A percentile compares a stretch with the other conserved stretches of the same genome.
phyloP scores from a whole-genome alignment of 1,139 yeast genomes.

The Magnusiomyces magnusii region DNA sequence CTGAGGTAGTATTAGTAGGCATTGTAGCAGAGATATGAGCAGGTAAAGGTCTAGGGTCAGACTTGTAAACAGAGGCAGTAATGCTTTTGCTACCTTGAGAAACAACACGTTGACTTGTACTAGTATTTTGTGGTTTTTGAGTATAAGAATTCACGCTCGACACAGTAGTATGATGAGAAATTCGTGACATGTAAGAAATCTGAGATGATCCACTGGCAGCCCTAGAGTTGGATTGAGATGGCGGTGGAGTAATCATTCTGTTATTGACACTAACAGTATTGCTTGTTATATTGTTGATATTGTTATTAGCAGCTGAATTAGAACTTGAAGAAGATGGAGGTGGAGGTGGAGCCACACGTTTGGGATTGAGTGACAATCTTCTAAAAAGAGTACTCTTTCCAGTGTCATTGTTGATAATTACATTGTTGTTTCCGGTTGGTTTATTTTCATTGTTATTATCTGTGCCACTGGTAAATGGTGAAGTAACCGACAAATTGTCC shows the following conservation, averaged over 20 bases:
- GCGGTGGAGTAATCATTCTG: background rate
- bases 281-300: background rate
- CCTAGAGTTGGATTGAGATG: background rate
- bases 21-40: background rate
- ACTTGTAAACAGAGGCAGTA: background rate
- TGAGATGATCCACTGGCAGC: slow-evolving; percentile 7
- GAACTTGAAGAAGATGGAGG: slow-evolving; percentile 3
- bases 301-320: background rate
- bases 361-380: slow-evolving; percentile 12
- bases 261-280: background rate
- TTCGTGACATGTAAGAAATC: background rate
- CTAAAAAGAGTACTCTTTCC: slow-evolving; percentile 4
- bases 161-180: background rate
- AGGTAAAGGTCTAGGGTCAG: background rate
- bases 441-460: background rate
- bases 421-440: background rate
- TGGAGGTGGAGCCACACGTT: slow-evolving; percentile 14
- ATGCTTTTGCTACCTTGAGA: background rate
- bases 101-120: background rate
- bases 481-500: background rate
- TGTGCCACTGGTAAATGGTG: background rate
- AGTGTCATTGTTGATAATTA: background rate
- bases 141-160: background rate
- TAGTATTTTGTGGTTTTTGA: background rate
- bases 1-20: background rate